These are phyloP conservation scores for Clarireedia homoeocarpa DNA, from an alignment of 2,329 filamentous ascomycete genomes.

Conservation along the genomic window DNA sequence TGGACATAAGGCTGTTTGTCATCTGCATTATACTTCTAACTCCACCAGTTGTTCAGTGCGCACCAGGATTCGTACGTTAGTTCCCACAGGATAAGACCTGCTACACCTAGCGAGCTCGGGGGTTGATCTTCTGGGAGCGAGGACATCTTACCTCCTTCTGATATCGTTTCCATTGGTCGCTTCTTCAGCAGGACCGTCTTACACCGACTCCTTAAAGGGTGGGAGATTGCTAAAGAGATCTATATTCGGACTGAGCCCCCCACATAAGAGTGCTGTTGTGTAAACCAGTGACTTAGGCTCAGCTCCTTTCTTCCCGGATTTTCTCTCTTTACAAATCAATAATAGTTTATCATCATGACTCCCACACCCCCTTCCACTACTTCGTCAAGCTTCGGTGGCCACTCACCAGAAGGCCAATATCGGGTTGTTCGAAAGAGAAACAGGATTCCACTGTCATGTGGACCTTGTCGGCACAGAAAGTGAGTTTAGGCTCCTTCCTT, in stretches of 20 bases:
- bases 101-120: slow-evolving; percentile 14
- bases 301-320: slow-evolving; percentile 9
- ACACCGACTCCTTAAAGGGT: slow-evolving; percentile 11
- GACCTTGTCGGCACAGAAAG: slow-evolving; percentile 87
- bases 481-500: slow-evolving; percentile 36
- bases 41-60: slow-evolving; percentile 18
- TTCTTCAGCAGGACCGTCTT: slow-evolving; percentile 6
- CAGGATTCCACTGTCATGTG: slow-evolving; percentile 83
- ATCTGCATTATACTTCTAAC: slow-evolving; percentile 22
- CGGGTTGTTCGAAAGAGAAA: slow-evolving; percentile 88
- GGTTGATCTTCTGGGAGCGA: slow-evolving; percentile 7
- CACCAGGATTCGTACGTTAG: slow-evolving; percentile 7
- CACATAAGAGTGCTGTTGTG: slow-evolving; percentile 15
- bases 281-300: slow-evolving; percentile 10
- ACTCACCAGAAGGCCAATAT: slow-evolving; percentile 80
- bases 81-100: slow-evolving; percentile 13
- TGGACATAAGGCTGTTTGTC: slow-evolving; percentile 21
- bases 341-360: slow-evolving; percentile 45
- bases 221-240: slow-evolving; percentile 9
- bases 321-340: slow-evolving; percentile 12
- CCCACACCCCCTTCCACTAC: slow-evolving; percentile 72
- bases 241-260: slow-evolving; percentile 9
- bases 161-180: slow-evolving; percentile 14
- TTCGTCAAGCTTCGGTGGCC: slow-evolving; percentile 63
- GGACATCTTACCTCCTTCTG: slow-evolving; percentile 7